Percentiles rank a stretch among this genome's conserved stretches.
These are phyloP conservation scores for Ceratobasidium papillatum DNA, from an alignment of 1,284 basidiomycete genomes.

Conservation along the genomic window DNA sequence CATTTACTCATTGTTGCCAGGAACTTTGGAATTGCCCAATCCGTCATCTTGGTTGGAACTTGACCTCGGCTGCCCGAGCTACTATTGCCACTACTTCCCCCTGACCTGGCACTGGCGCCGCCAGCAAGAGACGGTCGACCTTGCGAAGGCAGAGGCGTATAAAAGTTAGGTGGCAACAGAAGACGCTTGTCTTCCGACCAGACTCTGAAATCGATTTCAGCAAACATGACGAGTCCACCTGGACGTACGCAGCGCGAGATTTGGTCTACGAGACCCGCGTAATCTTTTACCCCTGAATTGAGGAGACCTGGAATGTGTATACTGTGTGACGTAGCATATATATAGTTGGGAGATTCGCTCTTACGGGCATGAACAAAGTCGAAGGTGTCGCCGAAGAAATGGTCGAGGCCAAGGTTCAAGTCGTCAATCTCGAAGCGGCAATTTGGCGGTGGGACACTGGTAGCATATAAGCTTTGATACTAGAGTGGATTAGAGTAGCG, in stretches of 20 bases:
- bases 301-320: slow-evolving; percentile 40
- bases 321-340: slow-evolving; percentile 56
- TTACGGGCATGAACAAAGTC: slow-evolving; percentile 75
- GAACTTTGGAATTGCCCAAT: slow-evolving; percentile 22
- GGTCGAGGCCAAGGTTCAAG: slow-evolving; percentile 80
- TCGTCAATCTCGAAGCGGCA: slow-evolving; percentile 74
- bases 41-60: neutral
- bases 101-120: neutral
- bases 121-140: neutral
- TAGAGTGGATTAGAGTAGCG: neutral
- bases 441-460: slow-evolving; percentile 11
- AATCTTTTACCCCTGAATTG: slow-evolving; percentile 68
- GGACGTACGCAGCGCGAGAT: slow-evolving; percentile 72
- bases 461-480: slow-evolving; percentile 32
- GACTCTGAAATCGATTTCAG: slow-evolving; percentile 72
- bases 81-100: neutral
- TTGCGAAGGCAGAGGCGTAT: slow-evolving; percentile 12
- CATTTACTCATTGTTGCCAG: slow-evolving; percentile 28
- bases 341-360: slow-evolving; percentile 58
- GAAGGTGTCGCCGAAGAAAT: slow-evolving; percentile 74
- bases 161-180: slow-evolving; percentile 51
- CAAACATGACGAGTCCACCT: slow-evolving; percentile 69
- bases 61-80: neutral
- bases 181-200: slow-evolving; percentile 62
- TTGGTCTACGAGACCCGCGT: slow-evolving; percentile 68